A percentile compares a stretch with the other conserved stretches of the same genome.
These are phyloP conservation scores for Areca catechu DNA, from an alignment of 176 grass and related monocot genomes.

Conservation along the genomic window DNA sequence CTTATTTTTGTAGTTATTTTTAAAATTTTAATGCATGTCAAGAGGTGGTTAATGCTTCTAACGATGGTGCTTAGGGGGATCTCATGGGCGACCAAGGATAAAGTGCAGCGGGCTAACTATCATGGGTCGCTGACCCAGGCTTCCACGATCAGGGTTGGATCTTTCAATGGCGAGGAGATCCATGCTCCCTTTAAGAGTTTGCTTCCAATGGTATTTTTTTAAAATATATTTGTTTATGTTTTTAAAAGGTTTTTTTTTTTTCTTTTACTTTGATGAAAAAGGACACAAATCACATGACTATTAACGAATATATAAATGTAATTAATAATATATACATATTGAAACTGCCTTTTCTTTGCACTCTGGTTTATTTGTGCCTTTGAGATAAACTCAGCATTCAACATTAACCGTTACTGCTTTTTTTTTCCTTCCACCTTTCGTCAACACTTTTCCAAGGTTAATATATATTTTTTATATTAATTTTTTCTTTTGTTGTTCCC, in stretches of 20 bases:
- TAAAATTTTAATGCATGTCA: not conserved
- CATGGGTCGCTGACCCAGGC: conserved; percentile 89
- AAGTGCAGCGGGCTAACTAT: conserved; percentile 96
- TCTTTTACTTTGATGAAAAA: not conserved
- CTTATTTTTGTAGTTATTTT: conserved; percentile 2
- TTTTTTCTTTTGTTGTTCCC: no score
- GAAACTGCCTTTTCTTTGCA: not conserved
- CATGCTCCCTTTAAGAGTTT: conserved; percentile 94
- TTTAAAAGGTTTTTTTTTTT: no score
- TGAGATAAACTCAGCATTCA: no score
- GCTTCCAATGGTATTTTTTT: conserved; percentile 65
- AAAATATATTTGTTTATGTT: conserved; percentile 4
- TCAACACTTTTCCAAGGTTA: no score
- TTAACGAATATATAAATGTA: no score
- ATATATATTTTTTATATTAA: no score
- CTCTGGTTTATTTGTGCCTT: conserved; percentile 4
- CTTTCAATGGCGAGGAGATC: conserved; percentile 90
- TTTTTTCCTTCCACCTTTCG: no score
- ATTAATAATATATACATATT: no score
- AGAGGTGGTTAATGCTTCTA: not conserved
- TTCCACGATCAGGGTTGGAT: conserved; percentile 76
- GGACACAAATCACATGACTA: no score
- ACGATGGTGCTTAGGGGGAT: conserved; percentile 51
- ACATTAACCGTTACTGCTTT: no score
- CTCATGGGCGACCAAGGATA: conserved; percentile 96